Base-by-base conservation (phyloP, 1,139 yeast genomes). In the Debaryomycetaceae sp. region DNA sequence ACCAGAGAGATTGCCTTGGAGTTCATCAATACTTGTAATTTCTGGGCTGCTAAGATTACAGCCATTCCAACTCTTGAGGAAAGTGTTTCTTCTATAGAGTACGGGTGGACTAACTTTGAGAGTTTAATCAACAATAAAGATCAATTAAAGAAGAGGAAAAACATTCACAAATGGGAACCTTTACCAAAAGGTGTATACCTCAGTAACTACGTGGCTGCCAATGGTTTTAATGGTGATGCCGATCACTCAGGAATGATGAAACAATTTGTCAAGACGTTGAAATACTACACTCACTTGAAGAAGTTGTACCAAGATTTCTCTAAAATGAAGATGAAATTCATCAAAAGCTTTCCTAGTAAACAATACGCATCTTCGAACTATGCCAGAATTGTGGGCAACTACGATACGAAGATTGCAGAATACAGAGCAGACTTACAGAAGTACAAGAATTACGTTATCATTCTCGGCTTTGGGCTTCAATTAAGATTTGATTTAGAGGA, bases 1-100 rank as follows among this genome's bases (percentile, higher is more conserved):
- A 82, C 89, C 13, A 63, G 68, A 38, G 87, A 83, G 52, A 78
- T 81, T 49, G 95, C 96, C 0, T 69, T 74, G 41, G 88, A 83
- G 57, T 88, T 81, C 60, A 80, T 87, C 33, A 80, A 85, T 53
- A 78, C 93, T 2, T 84, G 95, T 65, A 89, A 89, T 63, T 89
- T 87, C 62, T 89, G 97, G 97, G 89, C 96, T 2, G 86, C 95
- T 3, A 76, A 93, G 52, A 80, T 85, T 34, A 85, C 95, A 11
- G 85, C 90, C 13, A 83, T 87, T 30, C 96, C 96, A n/a, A 63
- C 79, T 1, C 62, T 67, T 51, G 80, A 75, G 53, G 78, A 74
- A 53, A 68, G 87, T 47, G 80, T 87, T 9, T 78, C 90, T 2
- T 85, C 87, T 39, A 77, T 82, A 39, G 96, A 89, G 56, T 88